Conservation (phyloP, 1,284 basidiomycete genomes). For the Leccinum fallax region DNA sequence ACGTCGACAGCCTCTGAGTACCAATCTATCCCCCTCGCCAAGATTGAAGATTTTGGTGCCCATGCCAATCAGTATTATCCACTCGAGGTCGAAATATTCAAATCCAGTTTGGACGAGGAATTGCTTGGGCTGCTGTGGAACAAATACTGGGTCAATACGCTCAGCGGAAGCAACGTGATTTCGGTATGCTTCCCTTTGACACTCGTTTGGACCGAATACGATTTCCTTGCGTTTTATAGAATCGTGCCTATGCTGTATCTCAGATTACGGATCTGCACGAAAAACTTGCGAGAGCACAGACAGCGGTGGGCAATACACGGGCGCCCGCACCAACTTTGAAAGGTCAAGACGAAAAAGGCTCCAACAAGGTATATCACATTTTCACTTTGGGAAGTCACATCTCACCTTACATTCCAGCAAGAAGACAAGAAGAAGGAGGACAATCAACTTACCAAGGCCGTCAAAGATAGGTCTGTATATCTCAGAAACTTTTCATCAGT, state of each 20-base stretch:
- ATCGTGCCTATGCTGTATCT: constrained; percentile 87
- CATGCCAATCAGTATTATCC: constrained; percentile 98
- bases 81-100: constrained; percentile 94
- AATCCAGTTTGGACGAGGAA: constrained; percentile 84
- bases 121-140: constrained; percentile 94
- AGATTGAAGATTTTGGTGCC: constrained; percentile 97
- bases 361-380: constrained; percentile 25
- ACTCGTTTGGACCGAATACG: not conserved
- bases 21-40: constrained; percentile 91
- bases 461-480: constrained; percentile 75
- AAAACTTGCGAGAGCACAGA: constrained; percentile 75
- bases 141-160: constrained; percentile 98
- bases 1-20: constrained; percentile 75
- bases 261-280: constrained; percentile 88
- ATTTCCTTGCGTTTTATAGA: constrained; percentile 49
- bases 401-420: constrained; percentile 35
- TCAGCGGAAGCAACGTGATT: constrained; percentile 88
- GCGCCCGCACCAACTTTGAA: constrained; percentile 54
- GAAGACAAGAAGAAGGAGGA: constrained; percentile 80
- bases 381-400: not conserved
- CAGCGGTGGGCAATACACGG: constrained; percentile 55
- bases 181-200: constrained; percentile 58
- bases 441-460: constrained; percentile 76
- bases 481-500: not conserved
- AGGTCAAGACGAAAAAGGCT: constrained; percentile 46